Evolutionary conservation across 2,329 filamentous ascomycete species (phyloP), one percentile per base, ranked within the genome.

Genomic region (Exophiala sp.): DNA sequence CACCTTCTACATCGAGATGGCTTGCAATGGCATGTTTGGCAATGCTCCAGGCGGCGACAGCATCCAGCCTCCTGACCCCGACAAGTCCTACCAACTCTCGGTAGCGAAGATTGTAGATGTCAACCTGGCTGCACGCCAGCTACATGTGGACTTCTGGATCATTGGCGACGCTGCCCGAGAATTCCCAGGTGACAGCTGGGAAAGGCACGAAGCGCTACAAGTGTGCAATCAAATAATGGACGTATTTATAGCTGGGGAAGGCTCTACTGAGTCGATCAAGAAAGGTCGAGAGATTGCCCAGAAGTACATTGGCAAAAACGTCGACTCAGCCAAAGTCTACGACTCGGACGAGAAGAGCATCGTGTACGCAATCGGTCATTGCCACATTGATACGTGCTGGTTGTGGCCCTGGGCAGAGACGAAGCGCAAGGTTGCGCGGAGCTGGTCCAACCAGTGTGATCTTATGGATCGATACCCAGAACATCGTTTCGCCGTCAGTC

Each of bases 391-490:
- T 72, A 95, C 88, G 24, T 96, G 92, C 72, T 99, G 94, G 94
- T 79, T 99, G 34, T 99, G 94, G 94, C 94, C 94, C 0, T 99
- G 91, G 82, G 94, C 88, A 8, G 94, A 99, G 76, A 97, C 94
- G 0, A 96, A 95, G 75, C 88, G 94, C 66, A 99, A 99, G 76
- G 87, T 97, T 29, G 91, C 87, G 16, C 84, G 94, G 42, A 96
- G 91, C 8, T 99, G 94, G 94, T 92, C 90, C 1, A 97, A 90
- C 69, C 94, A 99, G 71, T 96, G 91, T 71, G 87, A 96, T 66
- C 76, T 99, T 64, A 90, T 99, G 80, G 94, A 99, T 57, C 83
- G 89, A 33, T 99, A 97, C 62, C 90, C 91, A 0, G 94, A 99
- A 73, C 86, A 95, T 65, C 85, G 89, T 43, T 99, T 99, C 75